Percentiles rank a stretch among this genome's conserved stretches.
These are phyloP conservation scores for Clarireedia paspali DNA, from an alignment of 2,329 filamentous ascomycete genomes.

Conservation along the genomic window DNA sequence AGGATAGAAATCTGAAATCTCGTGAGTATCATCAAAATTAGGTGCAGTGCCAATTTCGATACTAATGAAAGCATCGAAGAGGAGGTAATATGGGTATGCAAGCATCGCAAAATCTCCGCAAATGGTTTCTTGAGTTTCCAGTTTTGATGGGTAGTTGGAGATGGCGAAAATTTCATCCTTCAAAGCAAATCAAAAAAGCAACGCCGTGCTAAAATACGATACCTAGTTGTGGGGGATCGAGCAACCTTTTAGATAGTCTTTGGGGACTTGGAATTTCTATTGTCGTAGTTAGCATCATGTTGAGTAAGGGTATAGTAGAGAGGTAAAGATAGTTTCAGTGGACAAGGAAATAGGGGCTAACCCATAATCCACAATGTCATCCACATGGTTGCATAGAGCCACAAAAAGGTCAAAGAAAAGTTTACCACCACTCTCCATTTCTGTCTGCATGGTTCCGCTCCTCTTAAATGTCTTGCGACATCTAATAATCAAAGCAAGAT, in stretches of 20 bases:
- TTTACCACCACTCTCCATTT: constrained; percentile 90
- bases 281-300: constrained; percentile 16
- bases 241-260: constrained; percentile 41
- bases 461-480: constrained; percentile 96
- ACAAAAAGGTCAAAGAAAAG: constrained; percentile 98
- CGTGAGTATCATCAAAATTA: constrained; percentile 18
- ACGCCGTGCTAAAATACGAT: constrained; percentile 23
- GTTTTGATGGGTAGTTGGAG: constrained; percentile 30
- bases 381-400: constrained; percentile 95
- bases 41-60: constrained; percentile 38
- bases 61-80: constrained; percentile 22
- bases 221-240: constrained; percentile 20
- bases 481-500: constrained; percentile 94
- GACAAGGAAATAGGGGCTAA: constrained; percentile 16
- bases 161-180: constrained; percentile 22
- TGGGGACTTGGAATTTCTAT: constrained; percentile 44
- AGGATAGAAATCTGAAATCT: constrained; percentile 13
- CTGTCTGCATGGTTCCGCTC: constrained; percentile 96
- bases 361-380: constrained; percentile 84
- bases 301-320: background rate
- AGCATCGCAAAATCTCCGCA: constrained; percentile 24
- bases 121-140: constrained; percentile 24
- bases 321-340: constrained; percentile 17
- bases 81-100: constrained; percentile 29
- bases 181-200: constrained; percentile 18